These are phyloP conservation scores for Entrophospora sp. DNA, from an alignment of 192 early-diverging fungal species.

Conservation along the genomic window DNA sequence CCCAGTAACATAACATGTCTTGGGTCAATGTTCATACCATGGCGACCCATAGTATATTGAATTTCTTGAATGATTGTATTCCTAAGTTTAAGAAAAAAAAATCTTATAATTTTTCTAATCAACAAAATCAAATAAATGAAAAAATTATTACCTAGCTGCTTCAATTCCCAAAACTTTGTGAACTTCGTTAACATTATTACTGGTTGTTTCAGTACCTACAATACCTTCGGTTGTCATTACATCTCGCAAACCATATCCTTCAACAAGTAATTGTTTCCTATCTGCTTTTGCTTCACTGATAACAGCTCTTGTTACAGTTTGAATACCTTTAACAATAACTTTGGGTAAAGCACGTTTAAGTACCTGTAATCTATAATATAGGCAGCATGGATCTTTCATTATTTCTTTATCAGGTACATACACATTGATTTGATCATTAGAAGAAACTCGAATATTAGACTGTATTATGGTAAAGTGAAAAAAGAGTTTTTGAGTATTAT, in stretches of 20 bases:
- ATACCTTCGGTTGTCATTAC: constrained; percentile 96
- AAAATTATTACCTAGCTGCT: constrained; percentile 58
- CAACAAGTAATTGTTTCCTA: constrained; percentile 68
- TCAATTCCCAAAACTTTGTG: constrained; percentile 90
- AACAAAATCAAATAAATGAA: background rate
- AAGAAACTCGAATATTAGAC: background rate
- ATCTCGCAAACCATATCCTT: constrained; percentile 88
- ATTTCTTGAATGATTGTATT: constrained; percentile 88
- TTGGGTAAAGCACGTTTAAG: constrained; percentile 80
- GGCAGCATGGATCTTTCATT: background rate
- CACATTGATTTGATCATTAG: constrained; percentile 50
- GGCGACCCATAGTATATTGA: constrained; percentile 69
- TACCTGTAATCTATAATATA: constrained; percentile 68
- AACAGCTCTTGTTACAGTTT: constrained; percentile 75
- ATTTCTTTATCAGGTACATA: constrained; percentile 51
- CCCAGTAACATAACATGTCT: constrained; percentile 95
- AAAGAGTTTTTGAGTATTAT: too few relatives aligned
- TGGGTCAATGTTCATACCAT: constrained; percentile 90
- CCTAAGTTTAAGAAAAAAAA: constrained; percentile 25
- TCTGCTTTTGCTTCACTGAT: constrained; percentile 59
- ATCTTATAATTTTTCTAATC: background rate
- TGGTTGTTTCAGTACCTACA: constrained; percentile 64
- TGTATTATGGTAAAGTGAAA: too few relatives aligned
- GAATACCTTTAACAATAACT: constrained; percentile 82
- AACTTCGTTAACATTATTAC: constrained; percentile 93